These are phyloP conservation scores for Fomitopsis palustris DNA, from an alignment of 1,284 basidiomycete genomes.

Conservation along the genomic window DNA sequence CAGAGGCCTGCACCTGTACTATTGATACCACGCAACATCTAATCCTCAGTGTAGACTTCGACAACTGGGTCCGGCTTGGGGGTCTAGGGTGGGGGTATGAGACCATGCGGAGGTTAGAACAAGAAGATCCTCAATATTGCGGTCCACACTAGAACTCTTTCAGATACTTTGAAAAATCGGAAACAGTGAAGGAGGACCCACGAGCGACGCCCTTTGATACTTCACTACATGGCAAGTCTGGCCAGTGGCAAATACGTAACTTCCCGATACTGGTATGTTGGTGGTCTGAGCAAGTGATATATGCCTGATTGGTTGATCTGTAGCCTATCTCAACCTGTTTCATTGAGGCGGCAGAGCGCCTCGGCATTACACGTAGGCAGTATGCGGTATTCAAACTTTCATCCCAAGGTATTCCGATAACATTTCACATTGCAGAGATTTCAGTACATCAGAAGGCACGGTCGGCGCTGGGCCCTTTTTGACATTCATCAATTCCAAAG, in stretches of 20 bases:
- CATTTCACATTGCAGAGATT: slow-evolving; percentile 24
- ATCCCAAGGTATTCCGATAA: too few relatives aligned
- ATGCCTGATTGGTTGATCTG: too few relatives aligned
- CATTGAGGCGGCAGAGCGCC: slow-evolving; percentile 13
- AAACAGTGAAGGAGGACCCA: slow-evolving; percentile 21
- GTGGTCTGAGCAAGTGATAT: background rate
- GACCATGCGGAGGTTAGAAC: slow-evolving; percentile 29
- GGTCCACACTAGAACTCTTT: background rate
- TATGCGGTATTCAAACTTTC: too few relatives aligned
- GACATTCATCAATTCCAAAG: slow-evolving; percentile 29
- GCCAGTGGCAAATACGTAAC: slow-evolving; percentile 19
- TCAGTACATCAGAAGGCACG: slow-evolving; percentile 26
- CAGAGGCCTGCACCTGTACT: background rate
- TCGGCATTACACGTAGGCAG: slow-evolving; percentile 23
- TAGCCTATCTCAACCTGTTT: slow-evolving; percentile 14
- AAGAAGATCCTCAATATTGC: background rate
- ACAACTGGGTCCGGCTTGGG: slow-evolving; percentile 35
- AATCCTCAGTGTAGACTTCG: slow-evolving; percentile 29
- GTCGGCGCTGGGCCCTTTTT: slow-evolving; percentile 25
- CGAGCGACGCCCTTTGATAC: slow-evolving; percentile 11
- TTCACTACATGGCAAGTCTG: slow-evolving; percentile 19
- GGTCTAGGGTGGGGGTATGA: slow-evolving; percentile 35
- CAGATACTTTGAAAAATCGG: slow-evolving; percentile 32
- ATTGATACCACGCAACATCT: background rate
- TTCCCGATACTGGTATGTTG: slow-evolving; percentile 13